A percentile compares a stretch with the other conserved stretches of the same genome.
Evolutionary conservation across 345 rosid species (phyloP).

Genomic region (Pistacia vera): DNA sequence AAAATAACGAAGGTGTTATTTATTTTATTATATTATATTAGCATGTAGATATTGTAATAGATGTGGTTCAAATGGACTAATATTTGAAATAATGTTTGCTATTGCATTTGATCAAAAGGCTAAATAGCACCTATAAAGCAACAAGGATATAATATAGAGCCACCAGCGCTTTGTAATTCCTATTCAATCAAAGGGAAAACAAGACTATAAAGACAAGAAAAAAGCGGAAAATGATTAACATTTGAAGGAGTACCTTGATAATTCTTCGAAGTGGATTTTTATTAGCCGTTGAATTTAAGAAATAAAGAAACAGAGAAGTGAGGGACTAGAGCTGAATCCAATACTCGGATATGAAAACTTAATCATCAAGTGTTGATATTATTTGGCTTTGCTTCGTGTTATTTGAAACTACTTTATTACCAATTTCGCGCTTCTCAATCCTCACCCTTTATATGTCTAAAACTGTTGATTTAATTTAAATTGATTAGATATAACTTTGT

Average conservation of each 20-base stretch:
- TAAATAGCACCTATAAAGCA: not conserved
- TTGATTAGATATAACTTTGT: no score
- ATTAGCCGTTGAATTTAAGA: conserved; percentile 36
- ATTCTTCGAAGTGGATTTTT: conserved; percentile 48
- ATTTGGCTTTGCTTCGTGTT: not conserved
- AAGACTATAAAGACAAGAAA: not conserved
- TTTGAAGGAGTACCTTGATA: conserved; percentile 36
- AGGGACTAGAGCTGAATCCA: not conserved
- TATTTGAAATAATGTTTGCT: no score
- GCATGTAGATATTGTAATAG: no score
- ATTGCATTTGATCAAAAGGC: not conserved
- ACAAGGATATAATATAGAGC: no score
- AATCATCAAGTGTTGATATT: not conserved
- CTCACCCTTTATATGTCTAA: no score
- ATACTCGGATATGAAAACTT: not conserved
- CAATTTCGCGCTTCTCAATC: no score
- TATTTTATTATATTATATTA: no score
- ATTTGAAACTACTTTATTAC: not conserved
- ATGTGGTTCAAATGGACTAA: no score
- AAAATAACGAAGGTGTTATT: no score
- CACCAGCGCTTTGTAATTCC: conserved; percentile 3
- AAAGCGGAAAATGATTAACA: no score
- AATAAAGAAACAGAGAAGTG: not conserved
- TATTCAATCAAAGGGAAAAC: conserved; percentile 11
- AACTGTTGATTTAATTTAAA: no score